Evolutionary conservation across 768 basidiomycete species (phyloP).

Genomic region (Fomitopsis pulvina): DNA sequence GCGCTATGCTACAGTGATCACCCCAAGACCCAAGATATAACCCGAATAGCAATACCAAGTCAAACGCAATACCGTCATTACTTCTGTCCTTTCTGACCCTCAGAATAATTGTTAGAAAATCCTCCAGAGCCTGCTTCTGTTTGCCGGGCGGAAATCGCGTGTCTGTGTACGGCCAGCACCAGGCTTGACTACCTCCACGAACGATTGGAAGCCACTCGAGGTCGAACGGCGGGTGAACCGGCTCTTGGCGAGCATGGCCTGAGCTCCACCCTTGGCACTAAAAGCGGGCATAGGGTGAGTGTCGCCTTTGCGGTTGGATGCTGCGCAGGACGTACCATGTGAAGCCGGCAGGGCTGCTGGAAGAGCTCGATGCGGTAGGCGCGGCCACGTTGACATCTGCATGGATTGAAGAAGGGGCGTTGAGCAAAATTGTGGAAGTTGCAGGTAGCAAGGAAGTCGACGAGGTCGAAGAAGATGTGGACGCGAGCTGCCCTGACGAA

Average conservation of each 20-base stretch:
- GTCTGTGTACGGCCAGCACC: not conserved
- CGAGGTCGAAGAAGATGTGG: not conserved
- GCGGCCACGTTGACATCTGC: not conserved
- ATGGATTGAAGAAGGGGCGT: not conserved
- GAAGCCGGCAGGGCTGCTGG: not conserved
- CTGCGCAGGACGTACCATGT: not conserved
- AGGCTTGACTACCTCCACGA: not conserved
- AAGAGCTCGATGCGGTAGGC: not conserved
- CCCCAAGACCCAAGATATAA: too few species aligned
- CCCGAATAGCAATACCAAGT: too few species aligned
- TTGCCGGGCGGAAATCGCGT: conserved; percentile 5
- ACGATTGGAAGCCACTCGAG: not conserved
- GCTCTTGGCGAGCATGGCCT: not conserved
- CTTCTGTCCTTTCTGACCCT: too few species aligned
- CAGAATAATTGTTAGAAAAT: conserved; percentile 18
- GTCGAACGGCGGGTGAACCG: not conserved
- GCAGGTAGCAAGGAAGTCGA: not conserved
- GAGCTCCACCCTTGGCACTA: not conserved
- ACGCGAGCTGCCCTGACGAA: not conserved
- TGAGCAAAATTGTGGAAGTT: not conserved
- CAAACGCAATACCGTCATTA: too few species aligned
- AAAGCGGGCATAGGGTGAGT: not conserved
- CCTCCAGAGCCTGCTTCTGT: conserved; percentile 18
- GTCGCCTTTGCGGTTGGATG: not conserved
- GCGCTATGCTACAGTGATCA: too few species aligned